phyloP scores from a whole-genome alignment of 305 asterid species.

The Fraxinus nigra region DNA sequence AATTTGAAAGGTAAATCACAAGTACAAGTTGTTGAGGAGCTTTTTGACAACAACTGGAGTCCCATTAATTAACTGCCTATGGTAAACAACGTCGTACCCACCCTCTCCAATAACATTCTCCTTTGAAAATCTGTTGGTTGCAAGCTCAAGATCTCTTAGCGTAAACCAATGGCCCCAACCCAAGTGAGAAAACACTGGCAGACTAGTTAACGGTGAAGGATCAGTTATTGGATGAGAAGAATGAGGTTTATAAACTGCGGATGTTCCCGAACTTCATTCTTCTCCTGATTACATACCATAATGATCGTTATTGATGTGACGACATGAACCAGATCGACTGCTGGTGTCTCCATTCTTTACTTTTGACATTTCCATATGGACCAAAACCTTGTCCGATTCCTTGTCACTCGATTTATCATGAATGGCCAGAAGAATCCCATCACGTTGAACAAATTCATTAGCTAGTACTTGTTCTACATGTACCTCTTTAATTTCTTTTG shows the following conservation, averaged over 20 bases:
- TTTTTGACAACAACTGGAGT: slow-evolving; percentile 48
- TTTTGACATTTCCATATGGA: slow-evolving; percentile 42
- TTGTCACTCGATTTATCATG: slow-evolving; percentile 43
- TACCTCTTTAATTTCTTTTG: slow-evolving; percentile 37
- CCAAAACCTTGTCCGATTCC: slow-evolving; percentile 45
- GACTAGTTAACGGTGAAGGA: slow-evolving; percentile 47
- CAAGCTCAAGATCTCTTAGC: slow-evolving; percentile 50
- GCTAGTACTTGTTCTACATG: slow-evolving; percentile 48
- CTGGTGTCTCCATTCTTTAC: slow-evolving; percentile 27
- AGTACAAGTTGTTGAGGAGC: slow-evolving; percentile 40
- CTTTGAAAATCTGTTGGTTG: slow-evolving; percentile 46
- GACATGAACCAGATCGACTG: slow-evolving; percentile 44
- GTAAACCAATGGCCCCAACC: slow-evolving; percentile 69
- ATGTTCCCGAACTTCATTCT: slow-evolving; percentile 46
- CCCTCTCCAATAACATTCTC: slow-evolving; percentile 61
- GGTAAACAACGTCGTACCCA: slow-evolving; percentile 56
- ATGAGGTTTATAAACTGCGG: slow-evolving; percentile 27
- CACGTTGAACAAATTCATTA: slow-evolving; percentile 34
- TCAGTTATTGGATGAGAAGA: slow-evolving; percentile 37
- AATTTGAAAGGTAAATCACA: not conserved
- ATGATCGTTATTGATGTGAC: slow-evolving; percentile 30
- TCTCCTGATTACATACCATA: slow-evolving; percentile 41
- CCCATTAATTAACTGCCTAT: slow-evolving; percentile 44
- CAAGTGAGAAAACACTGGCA: slow-evolving; percentile 54
- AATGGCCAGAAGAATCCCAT: slow-evolving; percentile 44